phyloP scores from a whole-genome alignment of 257 asterid species.

The Nicotiana attenuata region DNA sequence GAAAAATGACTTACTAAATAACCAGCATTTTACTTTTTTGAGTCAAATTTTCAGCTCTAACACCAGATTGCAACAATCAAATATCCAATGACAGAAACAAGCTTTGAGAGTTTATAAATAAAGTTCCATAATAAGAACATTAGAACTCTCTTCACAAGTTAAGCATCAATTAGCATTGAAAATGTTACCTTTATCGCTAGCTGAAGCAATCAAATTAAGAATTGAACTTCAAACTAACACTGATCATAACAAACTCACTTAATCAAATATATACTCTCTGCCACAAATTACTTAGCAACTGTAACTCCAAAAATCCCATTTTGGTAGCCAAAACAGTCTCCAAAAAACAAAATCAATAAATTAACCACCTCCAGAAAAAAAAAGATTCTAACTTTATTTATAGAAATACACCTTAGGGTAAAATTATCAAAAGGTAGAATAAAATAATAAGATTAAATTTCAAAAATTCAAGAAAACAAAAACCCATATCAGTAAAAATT shows the following conservation, averaged over 20 bases:
- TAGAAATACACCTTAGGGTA: neutral
- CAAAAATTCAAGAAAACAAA: neutral
- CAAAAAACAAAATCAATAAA: neutral
- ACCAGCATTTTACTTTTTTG: neutral
- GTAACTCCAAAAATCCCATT: neutral
- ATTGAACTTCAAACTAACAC: slow-evolving; percentile 30
- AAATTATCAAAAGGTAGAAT: neutral
- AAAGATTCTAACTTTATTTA: neutral
- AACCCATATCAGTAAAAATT: no score
- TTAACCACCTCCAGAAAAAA: neutral
- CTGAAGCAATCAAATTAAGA: slow-evolving; percentile 39
- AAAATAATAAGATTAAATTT: neutral
- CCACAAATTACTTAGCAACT: neutral
- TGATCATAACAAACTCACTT: slow-evolving; percentile 17
- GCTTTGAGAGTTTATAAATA: neutral
- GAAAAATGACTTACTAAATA: neutral
- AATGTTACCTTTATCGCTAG: slow-evolving; percentile 38
- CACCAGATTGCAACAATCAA: slow-evolving; percentile 10
- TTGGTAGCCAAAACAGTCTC: neutral
- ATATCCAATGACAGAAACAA: neutral
- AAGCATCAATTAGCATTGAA: slow-evolving; percentile 22
- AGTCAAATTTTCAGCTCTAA: neutral
- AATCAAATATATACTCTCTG: slow-evolving; percentile 1
- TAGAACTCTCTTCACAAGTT: slow-evolving; percentile 11
- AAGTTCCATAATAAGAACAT: neutral